phyloP scores from a whole-genome alignment of 1,139 yeast genomes.

The Geotrichum restrictum region DNA sequence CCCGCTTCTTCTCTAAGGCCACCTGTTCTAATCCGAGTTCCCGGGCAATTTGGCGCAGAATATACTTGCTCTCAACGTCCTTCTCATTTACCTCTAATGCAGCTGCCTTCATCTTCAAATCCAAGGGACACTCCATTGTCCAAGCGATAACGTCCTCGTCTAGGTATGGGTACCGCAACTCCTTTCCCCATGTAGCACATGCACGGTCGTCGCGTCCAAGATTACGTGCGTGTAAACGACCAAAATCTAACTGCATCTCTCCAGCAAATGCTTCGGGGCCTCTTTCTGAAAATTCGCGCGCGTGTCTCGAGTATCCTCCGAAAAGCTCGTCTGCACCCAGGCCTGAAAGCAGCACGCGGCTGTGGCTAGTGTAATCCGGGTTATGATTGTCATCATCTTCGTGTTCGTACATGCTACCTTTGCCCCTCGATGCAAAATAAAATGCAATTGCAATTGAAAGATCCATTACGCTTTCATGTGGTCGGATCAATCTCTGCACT shows the following conservation, averaged over 20 bases:
- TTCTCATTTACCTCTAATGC: conserved; percentile 15
- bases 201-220: conserved; percentile 90
- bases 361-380: conserved; percentile 45
- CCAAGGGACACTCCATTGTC: conserved; percentile 43
- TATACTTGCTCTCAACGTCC: conserved; percentile 51
- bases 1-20: conserved; percentile 76
- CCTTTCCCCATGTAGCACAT: conserved; percentile 81
- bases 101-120: conserved; percentile 31
- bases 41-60: conserved; percentile 61
- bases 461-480: conserved; percentile 91
- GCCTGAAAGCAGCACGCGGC: conserved; percentile 80
- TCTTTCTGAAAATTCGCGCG: conserved; percentile 35
- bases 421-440: conserved; percentile 75
- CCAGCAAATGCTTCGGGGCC: conserved; percentile 42
- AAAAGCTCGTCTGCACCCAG: conserved; percentile 95
- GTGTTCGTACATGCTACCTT: conserved; percentile 36
- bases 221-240: conserved; percentile 70
- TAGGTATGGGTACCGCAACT: conserved; percentile 81
- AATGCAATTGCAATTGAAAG: conserved; percentile 90
- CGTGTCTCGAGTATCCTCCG: conserved; percentile 88
- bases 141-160: conserved; percentile 58
- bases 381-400: conserved; percentile 13
- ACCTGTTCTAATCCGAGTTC: conserved; percentile 51
- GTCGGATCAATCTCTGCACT: conserved; percentile 68
- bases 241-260: conserved; percentile 67